phyloP scores from a whole-genome alignment of 805 yeast species.

The Nakazawaea ernobii region DNA sequence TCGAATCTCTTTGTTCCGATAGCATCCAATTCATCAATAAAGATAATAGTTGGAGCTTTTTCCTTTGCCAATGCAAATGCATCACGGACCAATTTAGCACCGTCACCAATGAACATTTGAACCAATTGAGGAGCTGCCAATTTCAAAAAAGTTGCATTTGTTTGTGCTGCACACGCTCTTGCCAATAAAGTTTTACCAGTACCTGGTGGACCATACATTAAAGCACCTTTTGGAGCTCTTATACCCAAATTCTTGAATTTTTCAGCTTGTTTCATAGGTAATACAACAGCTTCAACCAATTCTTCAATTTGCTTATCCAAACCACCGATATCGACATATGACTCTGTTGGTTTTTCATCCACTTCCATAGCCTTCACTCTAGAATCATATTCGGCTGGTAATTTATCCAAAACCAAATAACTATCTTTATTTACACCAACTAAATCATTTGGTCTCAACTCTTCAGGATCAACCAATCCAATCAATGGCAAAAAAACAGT shows the following conservation, averaged over 20 bases:
- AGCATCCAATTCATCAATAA: constrained; percentile 97
- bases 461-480: constrained; percentile 88
- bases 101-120: constrained; percentile 98
- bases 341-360: constrained; percentile 97
- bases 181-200: constrained; percentile 97
- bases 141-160: constrained; percentile 93
- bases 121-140: constrained; percentile 97
- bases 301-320: constrained; percentile 97
- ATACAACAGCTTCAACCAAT: constrained; percentile 94
- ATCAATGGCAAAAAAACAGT: constrained; percentile 94
- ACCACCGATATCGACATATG: constrained; percentile 97
- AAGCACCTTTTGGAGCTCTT: constrained; percentile 96
- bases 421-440: constrained; percentile 98
- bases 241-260: constrained; percentile 92
- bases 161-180: constrained; percentile 98
- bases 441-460: constrained; percentile 93
- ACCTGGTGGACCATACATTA: constrained; percentile 99
- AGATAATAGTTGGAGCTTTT: constrained; percentile 96
- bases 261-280: constrained; percentile 98
- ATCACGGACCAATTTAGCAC: constrained; percentile 95
- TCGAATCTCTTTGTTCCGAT: constrained; percentile 98
- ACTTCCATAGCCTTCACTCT: constrained; percentile 99
- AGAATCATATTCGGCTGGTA: constrained; percentile 96
- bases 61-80: constrained; percentile 97
- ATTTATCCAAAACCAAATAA: constrained; percentile 83